These are phyloP conservation scores for Pyrenopolyporus hunteri DNA, from an alignment of 495 filamentous ascomycete genomes.

Conservation along the genomic window DNA sequence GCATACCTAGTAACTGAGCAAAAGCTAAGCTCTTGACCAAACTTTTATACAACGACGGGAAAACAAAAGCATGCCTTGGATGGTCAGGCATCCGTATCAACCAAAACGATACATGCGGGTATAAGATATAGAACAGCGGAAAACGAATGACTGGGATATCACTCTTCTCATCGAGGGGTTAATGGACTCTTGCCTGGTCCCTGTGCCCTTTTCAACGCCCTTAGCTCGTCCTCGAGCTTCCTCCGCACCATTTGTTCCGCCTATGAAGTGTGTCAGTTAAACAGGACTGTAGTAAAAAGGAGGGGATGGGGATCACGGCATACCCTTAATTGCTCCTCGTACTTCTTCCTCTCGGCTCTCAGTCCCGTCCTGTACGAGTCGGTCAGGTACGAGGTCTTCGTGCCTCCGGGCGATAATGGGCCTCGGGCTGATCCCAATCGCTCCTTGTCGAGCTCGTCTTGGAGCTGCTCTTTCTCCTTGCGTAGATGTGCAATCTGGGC, in stretches of 20 bases:
- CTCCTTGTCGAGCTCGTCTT: constrained; percentile 55
- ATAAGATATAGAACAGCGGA: constrained; percentile 28
- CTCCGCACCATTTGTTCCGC: constrained; percentile 55
- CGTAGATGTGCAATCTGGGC: constrained; percentile 43
- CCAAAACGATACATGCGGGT: constrained; percentile 27
- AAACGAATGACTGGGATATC: constrained; percentile 15
- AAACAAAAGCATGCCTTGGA: constrained; percentile 22
- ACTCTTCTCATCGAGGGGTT: constrained; percentile 28
- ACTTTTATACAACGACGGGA: constrained; percentile 29
- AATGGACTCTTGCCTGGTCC: constrained; percentile 49
- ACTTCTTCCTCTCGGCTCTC: constrained; percentile 59
- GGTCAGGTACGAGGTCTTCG: constrained; percentile 42
- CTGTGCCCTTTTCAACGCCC: constrained; percentile 43
- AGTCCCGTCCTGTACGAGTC: constrained; percentile 43
- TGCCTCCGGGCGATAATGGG: constrained; percentile 29
- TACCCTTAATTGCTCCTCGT: constrained; percentile 57
- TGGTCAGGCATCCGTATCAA: constrained; percentile 1
- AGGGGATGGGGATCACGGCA: constrained; percentile 16
- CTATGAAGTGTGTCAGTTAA: constrained; percentile 37
- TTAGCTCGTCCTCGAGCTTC: constrained; percentile 55
- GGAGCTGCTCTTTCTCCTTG: constrained; percentile 42
- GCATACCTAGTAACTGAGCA: constrained; percentile 18
- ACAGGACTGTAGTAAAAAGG: neutral
- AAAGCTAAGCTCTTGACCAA: constrained; percentile 17
- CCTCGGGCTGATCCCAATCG: constrained; percentile 42